phyloP scores from a whole-genome alignment of 345 rosid genomes.

The Bretschneidera sinensis region DNA sequence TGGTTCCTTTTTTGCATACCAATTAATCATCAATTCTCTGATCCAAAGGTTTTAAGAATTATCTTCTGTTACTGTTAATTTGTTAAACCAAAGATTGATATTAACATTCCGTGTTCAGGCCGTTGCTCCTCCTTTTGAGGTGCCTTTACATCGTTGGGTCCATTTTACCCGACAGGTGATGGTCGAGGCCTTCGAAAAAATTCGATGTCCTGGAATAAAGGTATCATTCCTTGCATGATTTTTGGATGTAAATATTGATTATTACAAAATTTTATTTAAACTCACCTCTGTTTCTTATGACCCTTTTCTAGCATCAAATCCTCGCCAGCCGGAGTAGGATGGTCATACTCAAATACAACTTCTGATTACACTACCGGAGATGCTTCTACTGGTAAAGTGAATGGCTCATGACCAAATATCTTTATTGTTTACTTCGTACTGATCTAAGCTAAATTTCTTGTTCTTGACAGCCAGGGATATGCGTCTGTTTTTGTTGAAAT shows the following conservation, averaged over 20 bases:
- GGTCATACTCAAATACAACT: slow-evolving; percentile 85
- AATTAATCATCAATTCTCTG: too few species aligned
- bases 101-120: slow-evolving; percentile 45
- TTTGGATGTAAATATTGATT: not conserved
- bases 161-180: slow-evolving; percentile 78
- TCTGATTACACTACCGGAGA: slow-evolving; percentile 73
- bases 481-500: slow-evolving; percentile 61
- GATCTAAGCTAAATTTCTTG: slow-evolving; percentile 6
- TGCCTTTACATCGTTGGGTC: slow-evolving; percentile 91
- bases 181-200: slow-evolving; percentile 78
- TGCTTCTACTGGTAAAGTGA: slow-evolving; percentile 54
- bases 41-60: too few species aligned
- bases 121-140: slow-evolving; percentile 97
- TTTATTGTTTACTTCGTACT: not conserved
- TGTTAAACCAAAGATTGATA: not conserved
- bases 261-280: not conserved
- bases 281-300: not conserved
- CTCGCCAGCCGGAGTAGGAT: slow-evolving; percentile 98
- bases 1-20: not conserved
- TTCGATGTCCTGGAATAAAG: slow-evolving; percentile 90
- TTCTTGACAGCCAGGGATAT: slow-evolving; percentile 65
- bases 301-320: slow-evolving; percentile 66
- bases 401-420: not conserved
- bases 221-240: slow-evolving; percentile 19
- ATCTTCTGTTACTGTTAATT: too few species aligned